Evolutionary conservation across 2,329 filamentous ascomycete genomes (phyloP).

Genomic region (Tolypocladium ophioglossoides): DNA sequence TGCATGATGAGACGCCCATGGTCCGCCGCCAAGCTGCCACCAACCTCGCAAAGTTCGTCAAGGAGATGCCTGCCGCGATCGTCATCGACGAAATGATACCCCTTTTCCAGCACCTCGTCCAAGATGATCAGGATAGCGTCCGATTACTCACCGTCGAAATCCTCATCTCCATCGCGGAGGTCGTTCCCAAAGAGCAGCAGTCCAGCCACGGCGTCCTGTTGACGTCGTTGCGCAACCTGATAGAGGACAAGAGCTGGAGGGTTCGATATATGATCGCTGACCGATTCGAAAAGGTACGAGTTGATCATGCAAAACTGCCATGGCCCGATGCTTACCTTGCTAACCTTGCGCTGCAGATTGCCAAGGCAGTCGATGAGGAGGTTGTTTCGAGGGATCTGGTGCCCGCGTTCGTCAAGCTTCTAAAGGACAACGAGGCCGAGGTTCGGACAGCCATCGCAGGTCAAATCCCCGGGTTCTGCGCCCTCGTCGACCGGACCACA

Average conservation of each 20-base stretch:
- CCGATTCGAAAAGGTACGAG: slow-evolving; percentile 81
- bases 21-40: slow-evolving; percentile 93
- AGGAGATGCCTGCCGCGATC: slow-evolving; percentile 84
- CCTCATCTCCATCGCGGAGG: slow-evolving; percentile 90
- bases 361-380: slow-evolving; percentile 96
- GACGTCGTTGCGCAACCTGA: slow-evolving; percentile 80
- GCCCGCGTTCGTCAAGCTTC: slow-evolving; percentile 90
- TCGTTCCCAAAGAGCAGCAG: slow-evolving; percentile 96
- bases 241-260: slow-evolving; percentile 99
- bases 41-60: slow-evolving; percentile 94
- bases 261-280: slow-evolving; percentile 99
- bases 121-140: slow-evolving; percentile 96
- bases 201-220: slow-evolving; percentile 89
- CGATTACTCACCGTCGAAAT: slow-evolving; percentile 92
- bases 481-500: slow-evolving; percentile 73
- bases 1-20: slow-evolving; percentile 99
- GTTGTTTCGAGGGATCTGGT: slow-evolving; percentile 90
- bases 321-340: background rate
- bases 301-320: background rate
- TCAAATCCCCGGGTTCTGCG: slow-evolving; percentile 96
- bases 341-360: slow-evolving; percentile 51
- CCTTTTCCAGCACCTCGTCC: slow-evolving; percentile 91
- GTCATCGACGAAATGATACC: slow-evolving; percentile 99
- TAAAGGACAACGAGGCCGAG: slow-evolving; percentile 97
- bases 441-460: slow-evolving; percentile 94